A percentile compares a stretch with the other conserved stretches of the same genome.
These are phyloP conservation scores for Pholiota molesta DNA, from an alignment of 768 basidiomycete species.

Conservation along the genomic window DNA sequence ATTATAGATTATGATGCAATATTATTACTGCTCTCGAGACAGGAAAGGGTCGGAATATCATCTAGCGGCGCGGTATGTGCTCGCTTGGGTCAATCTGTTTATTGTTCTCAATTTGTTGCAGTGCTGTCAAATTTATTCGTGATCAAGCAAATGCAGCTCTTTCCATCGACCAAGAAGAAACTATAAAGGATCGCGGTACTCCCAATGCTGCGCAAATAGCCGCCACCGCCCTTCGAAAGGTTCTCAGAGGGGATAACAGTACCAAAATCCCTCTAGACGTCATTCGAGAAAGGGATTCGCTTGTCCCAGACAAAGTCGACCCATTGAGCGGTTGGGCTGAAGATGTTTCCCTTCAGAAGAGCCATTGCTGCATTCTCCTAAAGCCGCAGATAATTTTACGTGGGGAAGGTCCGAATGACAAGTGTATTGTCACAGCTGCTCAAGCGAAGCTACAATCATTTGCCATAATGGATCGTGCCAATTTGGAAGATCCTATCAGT, in stretches of 20 bases:
- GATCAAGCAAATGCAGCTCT: slow-evolving; percentile 69
- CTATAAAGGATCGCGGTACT: slow-evolving; percentile 31
- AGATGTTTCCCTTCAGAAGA: slow-evolving; percentile 67
- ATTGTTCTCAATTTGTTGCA: slow-evolving; percentile 26
- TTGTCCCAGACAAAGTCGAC: slow-evolving; percentile 43
- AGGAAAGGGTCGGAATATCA: slow-evolving; percentile 85
- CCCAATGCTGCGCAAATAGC: slow-evolving; percentile 65
- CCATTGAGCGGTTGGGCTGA: slow-evolving; percentile 76
- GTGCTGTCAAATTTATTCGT: slow-evolving; percentile 85
- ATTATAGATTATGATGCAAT: slow-evolving; percentile 78
- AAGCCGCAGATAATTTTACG: slow-evolving; percentile 89
- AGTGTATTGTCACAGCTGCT: slow-evolving; percentile 76
- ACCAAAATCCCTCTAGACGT: slow-evolving; percentile 48
- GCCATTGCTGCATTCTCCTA: slow-evolving; percentile 82
- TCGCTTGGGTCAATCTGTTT: slow-evolving; percentile 8
- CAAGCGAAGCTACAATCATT: slow-evolving; percentile 81
- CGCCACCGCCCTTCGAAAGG: slow-evolving; percentile 65
- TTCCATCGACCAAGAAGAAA: slow-evolving; percentile 27
- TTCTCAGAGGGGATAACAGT: slow-evolving; percentile 55
- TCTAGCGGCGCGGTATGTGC: slow-evolving; percentile 75
- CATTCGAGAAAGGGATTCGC: slow-evolving; percentile 29
- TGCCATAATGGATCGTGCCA: slow-evolving; percentile 77
- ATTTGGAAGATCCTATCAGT: slow-evolving; percentile 81
- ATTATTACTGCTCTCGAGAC: slow-evolving; percentile 81
- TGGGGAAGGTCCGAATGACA: slow-evolving; percentile 54